Conservation (phyloP, 345 rosid genomes). For the Eucalyptus erythrocorys region DNA sequence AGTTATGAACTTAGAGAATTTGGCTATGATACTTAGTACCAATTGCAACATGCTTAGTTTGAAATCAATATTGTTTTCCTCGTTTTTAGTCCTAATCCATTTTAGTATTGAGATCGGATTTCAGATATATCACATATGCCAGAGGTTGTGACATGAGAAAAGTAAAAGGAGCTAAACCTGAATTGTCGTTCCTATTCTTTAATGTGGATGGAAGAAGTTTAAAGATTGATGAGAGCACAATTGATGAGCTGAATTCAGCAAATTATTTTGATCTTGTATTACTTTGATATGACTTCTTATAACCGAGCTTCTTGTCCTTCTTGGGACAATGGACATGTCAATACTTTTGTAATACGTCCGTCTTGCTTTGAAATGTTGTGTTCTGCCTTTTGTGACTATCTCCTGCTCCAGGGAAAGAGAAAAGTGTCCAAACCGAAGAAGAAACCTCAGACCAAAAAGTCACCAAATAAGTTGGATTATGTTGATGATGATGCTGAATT, state of each 20-base stretch:
- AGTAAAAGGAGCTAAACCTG: background rate
- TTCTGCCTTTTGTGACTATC: too few species aligned
- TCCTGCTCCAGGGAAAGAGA: too few species aligned
- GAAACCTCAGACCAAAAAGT: too few species aligned
- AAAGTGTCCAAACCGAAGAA: too few species aligned
- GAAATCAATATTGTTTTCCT: background rate
- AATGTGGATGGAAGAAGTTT: background rate
- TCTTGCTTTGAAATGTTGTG: too few species aligned
- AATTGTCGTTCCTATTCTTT: background rate
- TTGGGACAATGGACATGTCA: too few species aligned
- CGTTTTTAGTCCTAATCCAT: background rate
- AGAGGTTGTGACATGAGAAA: background rate
- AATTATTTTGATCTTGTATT: too few species aligned
- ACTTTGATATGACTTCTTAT: too few species aligned
- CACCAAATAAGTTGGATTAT: too few species aligned
- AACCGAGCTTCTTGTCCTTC: too few species aligned
- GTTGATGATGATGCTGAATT: too few species aligned
- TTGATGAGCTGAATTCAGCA: background rate
- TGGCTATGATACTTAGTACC: background rate
- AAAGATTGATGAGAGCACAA: background rate
- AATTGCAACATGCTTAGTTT: background rate
- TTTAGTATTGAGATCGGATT: background rate
- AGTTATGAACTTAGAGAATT: background rate
- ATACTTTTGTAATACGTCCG: too few species aligned
- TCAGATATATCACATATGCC: background rate